Base-by-base conservation (phyloP, 2,329 filamentous ascomycete species). In the Pyricularia pennisetigena region DNA sequence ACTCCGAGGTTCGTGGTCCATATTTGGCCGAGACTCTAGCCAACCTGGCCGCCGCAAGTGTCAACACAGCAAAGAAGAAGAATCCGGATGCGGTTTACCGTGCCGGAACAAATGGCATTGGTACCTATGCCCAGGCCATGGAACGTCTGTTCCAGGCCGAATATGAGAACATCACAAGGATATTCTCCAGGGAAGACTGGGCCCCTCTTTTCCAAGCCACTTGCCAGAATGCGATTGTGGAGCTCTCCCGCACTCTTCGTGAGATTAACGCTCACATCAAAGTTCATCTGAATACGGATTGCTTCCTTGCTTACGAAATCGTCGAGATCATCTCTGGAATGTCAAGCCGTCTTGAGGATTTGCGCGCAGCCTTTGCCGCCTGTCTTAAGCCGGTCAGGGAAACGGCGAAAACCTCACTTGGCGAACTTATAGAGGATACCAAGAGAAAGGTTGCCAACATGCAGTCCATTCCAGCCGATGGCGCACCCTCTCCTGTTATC, bases 281-380 rank as follows among this genome's bases (percentile, higher is more conserved):
- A 75, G 82, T 86, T 59, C 94, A 97, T 75, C 81, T 97, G 57
- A 86, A 88, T 72, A 97, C 93, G 0, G 95, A 99, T 77, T 98
- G 94, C 78, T 98, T 92, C 76, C 85, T 99, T 65, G 93, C 93
- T 8, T 99, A 97, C 76, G 95, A 99, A 76, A 92, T 98, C 35
- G 92, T 96, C 35, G 94, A 97, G 74, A 92, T 97, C 70, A 88
- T 98, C 64, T 91, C 92, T 0, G 86, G 85, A 14, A 83, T 97
- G 65, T 93, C 93, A 2, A 89, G 89, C 68, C 89, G 90, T 57
- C 81, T 99, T 4, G 94, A 97, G 71, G 93, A 97, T 74, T 83
- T 97, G 69, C 97, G 97, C 76, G 83, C 86, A 32, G 86, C 92
- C 6, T 86, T 99, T 67, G 89, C 92, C 5, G 92, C 96, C 68